phyloP scores from a whole-genome alignment of 106 monocot species.

The Hemerocallis citrina region DNA sequence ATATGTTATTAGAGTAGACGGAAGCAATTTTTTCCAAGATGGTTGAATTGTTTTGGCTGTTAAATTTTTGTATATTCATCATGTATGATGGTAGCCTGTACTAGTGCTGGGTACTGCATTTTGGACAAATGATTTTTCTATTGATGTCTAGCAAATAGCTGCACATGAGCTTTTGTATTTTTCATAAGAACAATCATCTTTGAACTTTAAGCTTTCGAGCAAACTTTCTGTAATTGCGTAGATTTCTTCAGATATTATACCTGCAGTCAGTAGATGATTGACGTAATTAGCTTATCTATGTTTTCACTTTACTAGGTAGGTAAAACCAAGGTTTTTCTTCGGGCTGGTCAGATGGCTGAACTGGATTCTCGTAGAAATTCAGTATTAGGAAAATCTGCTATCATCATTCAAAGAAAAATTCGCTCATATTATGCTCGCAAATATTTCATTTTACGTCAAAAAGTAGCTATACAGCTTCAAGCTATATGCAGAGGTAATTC shows the following conservation, averaged over 20 bases:
- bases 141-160: too few relatives aligned
- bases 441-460: conserved; percentile 32
- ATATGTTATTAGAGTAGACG: too few relatives aligned
- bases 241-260: not conserved
- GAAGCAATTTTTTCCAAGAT: too few relatives aligned
- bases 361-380: conserved; percentile 50
- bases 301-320: conserved; percentile 36
- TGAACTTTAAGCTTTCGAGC: not conserved
- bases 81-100: too few relatives aligned
- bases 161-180: too few relatives aligned
- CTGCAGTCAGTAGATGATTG: not conserved
- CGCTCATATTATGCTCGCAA: conserved; percentile 39
- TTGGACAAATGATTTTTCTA: too few relatives aligned
- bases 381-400: conserved; percentile 58
- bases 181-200: not conserved
- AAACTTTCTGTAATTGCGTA: not conserved
- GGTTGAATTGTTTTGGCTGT: too few relatives aligned
- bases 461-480: conserved; percentile 41
- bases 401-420: conserved; percentile 57
- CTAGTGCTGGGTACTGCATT: too few relatives aligned
- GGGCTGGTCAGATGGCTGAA: conserved; percentile 78
- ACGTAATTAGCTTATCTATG: not conserved
- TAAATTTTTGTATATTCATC: too few relatives aligned
- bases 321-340: conserved; percentile 74
- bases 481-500: conserved; percentile 56